Evolutionary conservation across 1,139 yeast species (phyloP).

Genomic region (Insectozyma bohioensis): DNA sequence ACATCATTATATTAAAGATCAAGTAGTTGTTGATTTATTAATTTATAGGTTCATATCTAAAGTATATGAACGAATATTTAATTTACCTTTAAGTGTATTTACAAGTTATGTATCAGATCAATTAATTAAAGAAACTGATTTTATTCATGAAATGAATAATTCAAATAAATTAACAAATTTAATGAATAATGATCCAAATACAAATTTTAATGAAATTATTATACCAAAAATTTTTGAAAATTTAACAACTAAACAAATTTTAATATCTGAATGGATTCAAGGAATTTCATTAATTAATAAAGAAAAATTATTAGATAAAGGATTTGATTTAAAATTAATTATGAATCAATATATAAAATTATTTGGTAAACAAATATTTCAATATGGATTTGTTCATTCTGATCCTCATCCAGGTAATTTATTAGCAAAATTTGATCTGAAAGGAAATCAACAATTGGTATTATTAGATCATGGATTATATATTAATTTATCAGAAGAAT

Average conservation of each 20-base stretch:
- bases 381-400: constrained; percentile 75
- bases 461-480: constrained; percentile 77
- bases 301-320: constrained; percentile 37
- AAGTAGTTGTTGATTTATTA: constrained; percentile 56
- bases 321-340: constrained; percentile 42
- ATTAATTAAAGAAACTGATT: constrained; percentile 61
- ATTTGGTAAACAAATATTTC: constrained; percentile 68
- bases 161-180: constrained; percentile 29
- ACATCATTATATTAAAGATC: constrained; percentile 59
- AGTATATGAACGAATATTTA: constrained; percentile 58
- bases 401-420: constrained; percentile 87
- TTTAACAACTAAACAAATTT: constrained; percentile 48
- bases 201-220: constrained; percentile 23
- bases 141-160: constrained; percentile 55
- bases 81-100: constrained; percentile 60
- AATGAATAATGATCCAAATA: constrained; percentile 24
- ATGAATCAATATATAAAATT: constrained; percentile 55
- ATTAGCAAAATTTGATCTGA: constrained; percentile 44
- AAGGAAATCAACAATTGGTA: constrained; percentile 58
- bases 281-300: constrained; percentile 57
- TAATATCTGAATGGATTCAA: constrained; percentile 76
- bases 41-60: constrained; percentile 55
- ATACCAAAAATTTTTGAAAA: constrained; percentile 55
- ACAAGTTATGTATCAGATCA: constrained; percentile 60
- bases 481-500: constrained; percentile 49